Conservation (phyloP, 2,329 filamentous ascomycete species). For the Fonsecaea erecta region DNA sequence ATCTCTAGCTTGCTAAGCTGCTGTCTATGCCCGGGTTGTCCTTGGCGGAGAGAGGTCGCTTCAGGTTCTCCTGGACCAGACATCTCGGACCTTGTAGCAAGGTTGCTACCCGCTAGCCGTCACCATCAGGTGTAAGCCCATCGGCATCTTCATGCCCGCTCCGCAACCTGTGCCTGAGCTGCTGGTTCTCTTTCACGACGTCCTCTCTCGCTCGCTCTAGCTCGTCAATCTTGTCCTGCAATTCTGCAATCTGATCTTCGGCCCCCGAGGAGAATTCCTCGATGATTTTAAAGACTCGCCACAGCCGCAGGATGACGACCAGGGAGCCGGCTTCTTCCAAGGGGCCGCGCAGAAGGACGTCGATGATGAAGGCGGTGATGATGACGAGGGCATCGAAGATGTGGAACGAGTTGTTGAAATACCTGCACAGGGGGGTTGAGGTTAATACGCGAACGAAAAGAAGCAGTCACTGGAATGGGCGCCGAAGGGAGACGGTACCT, state of each 20-base stretch:
- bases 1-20: neutral
- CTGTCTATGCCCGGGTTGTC: neutral
- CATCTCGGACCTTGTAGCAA: neutral
- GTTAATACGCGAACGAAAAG: neutral
- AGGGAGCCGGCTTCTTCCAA: conserved; percentile 66
- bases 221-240: conserved; percentile 58
- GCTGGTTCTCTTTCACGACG: conserved; percentile 31
- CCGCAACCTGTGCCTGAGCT: conserved; percentile 21
- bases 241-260: conserved; percentile 64
- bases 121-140: neutral
- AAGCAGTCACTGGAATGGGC: neutral
- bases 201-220: conserved; percentile 38
- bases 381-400: conserved; percentile 68
- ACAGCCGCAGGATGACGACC: conserved; percentile 69
- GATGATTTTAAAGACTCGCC: conserved; percentile 72
- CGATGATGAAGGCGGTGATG: conserved; percentile 64
- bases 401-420: conserved; percentile 65
- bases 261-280: conserved; percentile 70
- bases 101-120: neutral
- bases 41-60: neutral
- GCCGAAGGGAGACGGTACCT: conserved; percentile 46
- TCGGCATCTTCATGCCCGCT: neutral
- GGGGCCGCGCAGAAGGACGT: conserved; percentile 64
- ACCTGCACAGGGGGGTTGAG: conserved; percentile 47
- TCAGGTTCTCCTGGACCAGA: neutral